phyloP scores from a whole-genome alignment of 2,329 filamentous ascomycete species.

The Venturia effusa region DNA sequence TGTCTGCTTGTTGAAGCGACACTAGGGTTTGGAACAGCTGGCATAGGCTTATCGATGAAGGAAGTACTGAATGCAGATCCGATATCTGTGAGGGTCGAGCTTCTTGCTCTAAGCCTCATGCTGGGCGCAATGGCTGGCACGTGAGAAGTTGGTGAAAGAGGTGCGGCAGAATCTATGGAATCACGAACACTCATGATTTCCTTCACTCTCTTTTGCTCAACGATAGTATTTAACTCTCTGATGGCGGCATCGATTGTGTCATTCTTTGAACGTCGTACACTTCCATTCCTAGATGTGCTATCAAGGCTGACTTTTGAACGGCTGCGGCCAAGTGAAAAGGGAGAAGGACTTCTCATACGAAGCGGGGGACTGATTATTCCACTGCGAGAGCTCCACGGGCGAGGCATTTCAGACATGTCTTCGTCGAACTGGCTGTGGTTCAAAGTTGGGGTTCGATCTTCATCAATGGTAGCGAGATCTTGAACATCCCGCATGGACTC shows the following conservation, averaged over 20 bases:
- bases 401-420: background rate
- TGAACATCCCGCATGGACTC: background rate
- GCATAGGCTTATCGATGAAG: background rate
- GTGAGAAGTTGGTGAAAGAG: slow-evolving; percentile 26
- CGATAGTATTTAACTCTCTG: slow-evolving; percentile 37
- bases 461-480: slow-evolving; percentile 7
- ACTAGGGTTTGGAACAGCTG: background rate
- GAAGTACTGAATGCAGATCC: slow-evolving; percentile 30
- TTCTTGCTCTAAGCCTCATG: slow-evolving; percentile 34
- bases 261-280: slow-evolving; percentile 6
- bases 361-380: background rate
- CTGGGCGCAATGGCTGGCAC: slow-evolving; percentile 36
- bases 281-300: background rate
- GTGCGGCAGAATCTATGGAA: slow-evolving; percentile 15
- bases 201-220: slow-evolving; percentile 28
- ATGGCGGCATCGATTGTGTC: slow-evolving; percentile 31
- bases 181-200: slow-evolving; percentile 1
- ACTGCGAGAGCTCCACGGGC: slow-evolving; percentile 3
- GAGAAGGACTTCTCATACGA: background rate
- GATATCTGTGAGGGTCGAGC: slow-evolving; percentile 37
- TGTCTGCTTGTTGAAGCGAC: background rate
- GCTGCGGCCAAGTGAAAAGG: background rate
- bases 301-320: background rate
- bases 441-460: slow-evolving; percentile 6
- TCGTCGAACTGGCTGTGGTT: slow-evolving; percentile 1